A percentile compares a stretch with the other conserved stretches of the same genome.
These are phyloP conservation scores for Lumnitzera racemosa DNA, from an alignment of 345 rosid genomes.

Conservation along the genomic window DNA sequence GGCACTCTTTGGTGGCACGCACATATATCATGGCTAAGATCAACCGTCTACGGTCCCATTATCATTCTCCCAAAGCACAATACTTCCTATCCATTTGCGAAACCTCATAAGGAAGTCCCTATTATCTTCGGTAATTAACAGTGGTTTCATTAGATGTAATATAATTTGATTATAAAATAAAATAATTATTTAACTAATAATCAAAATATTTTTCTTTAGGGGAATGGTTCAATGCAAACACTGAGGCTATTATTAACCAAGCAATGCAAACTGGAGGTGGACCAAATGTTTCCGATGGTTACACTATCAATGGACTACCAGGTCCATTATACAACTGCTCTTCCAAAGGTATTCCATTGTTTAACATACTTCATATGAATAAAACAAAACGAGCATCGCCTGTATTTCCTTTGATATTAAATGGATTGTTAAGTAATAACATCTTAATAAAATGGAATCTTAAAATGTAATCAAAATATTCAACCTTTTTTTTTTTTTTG, in stretches of 20 bases:
- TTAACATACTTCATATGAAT: too few species aligned
- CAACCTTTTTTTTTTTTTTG: too few species aligned
- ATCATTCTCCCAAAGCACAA: conserved; percentile 61
- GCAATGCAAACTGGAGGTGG: conserved; percentile 67
- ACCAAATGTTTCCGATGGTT: conserved; percentile 83
- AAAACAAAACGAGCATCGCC: too few species aligned
- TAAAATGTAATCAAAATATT: too few species aligned
- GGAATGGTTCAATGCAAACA: conserved; percentile 69
- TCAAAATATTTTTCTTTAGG: conserved; percentile 19
- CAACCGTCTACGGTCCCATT: conserved; percentile 65
- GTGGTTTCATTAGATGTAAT: background rate
- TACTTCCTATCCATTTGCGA: conserved; percentile 59
- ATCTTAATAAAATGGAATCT: too few species aligned
- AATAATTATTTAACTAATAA: too few species aligned
- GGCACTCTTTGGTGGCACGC: conserved; percentile 55
- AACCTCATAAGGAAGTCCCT: conserved; percentile 72
- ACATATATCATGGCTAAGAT: conserved; percentile 61
- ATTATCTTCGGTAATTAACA: conserved; percentile 45
- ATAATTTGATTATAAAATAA: background rate
- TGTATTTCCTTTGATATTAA: too few species aligned
- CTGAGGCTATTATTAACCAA: conserved; percentile 63
- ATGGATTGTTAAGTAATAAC: too few species aligned
- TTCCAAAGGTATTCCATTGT: conserved; percentile 33
- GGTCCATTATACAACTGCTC: conserved; percentile 84
- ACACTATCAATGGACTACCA: conserved; percentile 65